Conservation (phyloP, 2,329 filamentous ascomycete genomes). For the Pseudogymnoascus sp. region DNA sequence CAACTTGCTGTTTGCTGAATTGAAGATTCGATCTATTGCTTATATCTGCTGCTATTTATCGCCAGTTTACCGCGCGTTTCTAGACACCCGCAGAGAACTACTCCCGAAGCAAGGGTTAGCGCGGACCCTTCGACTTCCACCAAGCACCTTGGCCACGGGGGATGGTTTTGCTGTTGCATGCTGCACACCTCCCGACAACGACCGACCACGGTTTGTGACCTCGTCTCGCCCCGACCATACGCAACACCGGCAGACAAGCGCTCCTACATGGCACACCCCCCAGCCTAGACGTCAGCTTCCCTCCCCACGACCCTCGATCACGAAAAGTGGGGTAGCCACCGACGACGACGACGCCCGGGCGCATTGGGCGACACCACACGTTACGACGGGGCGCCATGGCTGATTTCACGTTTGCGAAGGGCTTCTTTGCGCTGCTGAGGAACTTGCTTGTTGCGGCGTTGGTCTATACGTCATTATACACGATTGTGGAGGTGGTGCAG, state of each 20-base stretch:
- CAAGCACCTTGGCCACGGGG: conserved; percentile 2
- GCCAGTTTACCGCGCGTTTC: neutral
- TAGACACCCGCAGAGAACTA: neutral
- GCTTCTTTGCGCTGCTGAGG: conserved; percentile 32
- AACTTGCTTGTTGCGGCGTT: conserved; percentile 37
- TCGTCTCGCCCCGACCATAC: neutral
- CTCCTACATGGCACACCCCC: neutral
- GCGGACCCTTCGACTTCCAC: neutral
- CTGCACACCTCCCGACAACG: neutral
- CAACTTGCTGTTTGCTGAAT: neutral
- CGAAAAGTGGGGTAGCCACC: neutral
- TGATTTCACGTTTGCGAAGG: conserved; percentile 3
- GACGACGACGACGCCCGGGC: neutral
- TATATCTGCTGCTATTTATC: neutral
- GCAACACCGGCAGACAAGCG: neutral
- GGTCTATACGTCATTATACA: conserved; percentile 35
- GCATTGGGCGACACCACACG: neutral
- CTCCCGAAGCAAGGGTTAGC: neutral
- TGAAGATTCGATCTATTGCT: neutral
- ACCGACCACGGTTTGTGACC: neutral
- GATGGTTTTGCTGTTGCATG: neutral
- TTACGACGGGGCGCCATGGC: neutral
- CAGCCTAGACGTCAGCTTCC: neutral
- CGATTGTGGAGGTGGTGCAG: conserved; percentile 34
- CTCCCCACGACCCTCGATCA: neutral